Conservation (phyloP, 2,329 filamentous ascomycete genomes). For the Fusarium citri region DNA sequence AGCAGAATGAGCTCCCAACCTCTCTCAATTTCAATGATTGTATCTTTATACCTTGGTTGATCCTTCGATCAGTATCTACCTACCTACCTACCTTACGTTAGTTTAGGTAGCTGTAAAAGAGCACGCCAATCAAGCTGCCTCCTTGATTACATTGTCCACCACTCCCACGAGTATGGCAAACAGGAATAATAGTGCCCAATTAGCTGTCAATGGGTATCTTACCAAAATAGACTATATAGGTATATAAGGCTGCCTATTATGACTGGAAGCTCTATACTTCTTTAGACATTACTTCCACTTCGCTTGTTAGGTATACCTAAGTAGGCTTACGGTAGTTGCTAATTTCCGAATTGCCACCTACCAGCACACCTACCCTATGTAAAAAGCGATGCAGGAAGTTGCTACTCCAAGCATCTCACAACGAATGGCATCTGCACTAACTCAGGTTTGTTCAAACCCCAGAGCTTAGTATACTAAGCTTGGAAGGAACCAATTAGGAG, state of each 20-base stretch:
- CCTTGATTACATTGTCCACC: not conserved
- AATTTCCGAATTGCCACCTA: not conserved
- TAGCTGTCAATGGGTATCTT: not conserved
- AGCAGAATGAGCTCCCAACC: slow-evolving; percentile 5
- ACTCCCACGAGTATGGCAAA: not conserved
- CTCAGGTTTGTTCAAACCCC: not conserved
- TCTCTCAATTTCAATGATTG: slow-evolving; percentile 7
- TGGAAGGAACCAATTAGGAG: not conserved
- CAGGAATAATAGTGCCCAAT: not conserved
- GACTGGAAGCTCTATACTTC: too few relatives aligned
- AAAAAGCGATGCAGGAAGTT: not conserved
- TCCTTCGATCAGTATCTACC: not conserved
- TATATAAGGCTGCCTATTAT: not conserved
- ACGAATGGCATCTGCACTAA: not conserved
- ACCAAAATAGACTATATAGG: not conserved
- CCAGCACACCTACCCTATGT: not conserved
- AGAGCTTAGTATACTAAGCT: not conserved
- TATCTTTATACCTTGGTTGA: not conserved
- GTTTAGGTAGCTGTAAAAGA: not conserved
- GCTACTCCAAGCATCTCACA: not conserved
- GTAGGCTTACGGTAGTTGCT: too few relatives aligned
- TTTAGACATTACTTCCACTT: too few relatives aligned
- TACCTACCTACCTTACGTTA: not conserved
- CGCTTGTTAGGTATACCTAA: too few relatives aligned
- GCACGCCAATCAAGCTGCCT: not conserved